Evolutionary conservation across 257 asterid species (phyloP), one percentile per base, ranked within the genome.

Genomic region (Solanum paucissectum): DNA sequence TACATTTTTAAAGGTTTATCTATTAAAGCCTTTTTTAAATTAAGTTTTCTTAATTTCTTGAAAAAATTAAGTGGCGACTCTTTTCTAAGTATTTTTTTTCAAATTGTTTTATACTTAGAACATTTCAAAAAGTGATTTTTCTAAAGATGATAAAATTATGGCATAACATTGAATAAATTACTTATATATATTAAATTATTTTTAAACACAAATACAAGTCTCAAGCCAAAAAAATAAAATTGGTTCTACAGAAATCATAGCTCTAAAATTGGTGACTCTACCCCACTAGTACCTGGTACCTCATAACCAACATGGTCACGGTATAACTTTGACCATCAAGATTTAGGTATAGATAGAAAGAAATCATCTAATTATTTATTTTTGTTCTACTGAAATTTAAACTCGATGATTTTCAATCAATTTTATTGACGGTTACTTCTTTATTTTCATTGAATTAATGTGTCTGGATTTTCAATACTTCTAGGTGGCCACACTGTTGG

Each of bases 401-500:
- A 32, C 27, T 72, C 1, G 1, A 23, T 60, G 29, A 60, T 60
- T 60, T 21, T 60, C 69, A 0, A 18, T 1, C 0, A 6, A 60
- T 60, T 21, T 60, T 16, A 52, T 52, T 9, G 6, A 8, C 1
- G 0, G 3, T 18, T 34, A 16, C 25, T 34, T 34, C 25, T 34
- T 34, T 73, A 34, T 73, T 36, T 73, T 20, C 81, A 73, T 34
- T 9, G 14, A 36, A 62, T 36, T 62, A 12, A 60, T 36, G 6
- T n/a, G 49, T 1, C 0, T 84, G 25, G 3, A 7, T 11, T 88
- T 23, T 20, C 62, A 40, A 21, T 52, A 52, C 18, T 86, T 71
- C 73, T 88, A 93, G 97, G 98, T 29, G 98, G 94, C 0, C 98
- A 94, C 90, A 94, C 96, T 0, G 94, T 95, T 3, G 98, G 98